phyloP scores from a whole-genome alignment of 495 filamentous ascomycete species.

The Penicillium desertorum region DNA sequence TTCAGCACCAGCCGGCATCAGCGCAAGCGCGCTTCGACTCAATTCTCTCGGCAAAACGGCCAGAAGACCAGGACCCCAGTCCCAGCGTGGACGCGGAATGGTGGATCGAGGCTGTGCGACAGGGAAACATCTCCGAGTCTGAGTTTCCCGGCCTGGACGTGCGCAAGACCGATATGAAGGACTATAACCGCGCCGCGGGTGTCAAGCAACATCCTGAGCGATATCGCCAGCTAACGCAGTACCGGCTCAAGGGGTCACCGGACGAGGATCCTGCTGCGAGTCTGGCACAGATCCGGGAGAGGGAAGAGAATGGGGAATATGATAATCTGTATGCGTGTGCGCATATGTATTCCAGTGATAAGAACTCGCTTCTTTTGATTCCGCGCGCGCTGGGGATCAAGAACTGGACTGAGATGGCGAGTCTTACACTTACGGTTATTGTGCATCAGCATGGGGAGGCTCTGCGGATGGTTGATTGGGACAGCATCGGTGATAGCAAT shows the following conservation, averaged over 20 bases:
- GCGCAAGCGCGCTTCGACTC: constrained; percentile 39
- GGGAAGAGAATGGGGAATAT: constrained; percentile 35
- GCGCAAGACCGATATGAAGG: constrained; percentile 61
- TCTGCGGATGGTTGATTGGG: constrained; percentile 43
- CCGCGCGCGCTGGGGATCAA: constrained; percentile 59
- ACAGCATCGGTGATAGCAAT: constrained; percentile 2
- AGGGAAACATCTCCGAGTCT: constrained; percentile 32
- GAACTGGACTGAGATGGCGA: constrained; percentile 54
- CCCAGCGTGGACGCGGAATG: constrained; percentile 50
- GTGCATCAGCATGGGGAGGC: constrained; percentile 52
- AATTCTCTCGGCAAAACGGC: constrained; percentile 40
- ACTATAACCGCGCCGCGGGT: constrained; percentile 50
- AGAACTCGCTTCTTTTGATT: constrained; percentile 66
- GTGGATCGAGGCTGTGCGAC: constrained; percentile 36
- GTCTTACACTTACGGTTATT: constrained; percentile 60
- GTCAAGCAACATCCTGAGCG: constrained; percentile 46
- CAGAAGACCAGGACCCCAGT: constrained; percentile 38
- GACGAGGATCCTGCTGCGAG: constrained; percentile 21
- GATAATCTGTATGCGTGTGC: constrained; percentile 61
- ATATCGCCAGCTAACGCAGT: constrained; percentile 59
- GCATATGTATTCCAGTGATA: constrained; percentile 67
- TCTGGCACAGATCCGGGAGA: constrained; percentile 19
- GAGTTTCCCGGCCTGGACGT: constrained; percentile 61
- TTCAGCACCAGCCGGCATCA: constrained; percentile 42
- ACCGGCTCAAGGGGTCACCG: constrained; percentile 50